Percentiles rank a stretch among this genome's conserved stretches.
These are phyloP conservation scores for Monilinia aucupariae DNA, from an alignment of 2,329 filamentous ascomycete species.

Conservation along the genomic window DNA sequence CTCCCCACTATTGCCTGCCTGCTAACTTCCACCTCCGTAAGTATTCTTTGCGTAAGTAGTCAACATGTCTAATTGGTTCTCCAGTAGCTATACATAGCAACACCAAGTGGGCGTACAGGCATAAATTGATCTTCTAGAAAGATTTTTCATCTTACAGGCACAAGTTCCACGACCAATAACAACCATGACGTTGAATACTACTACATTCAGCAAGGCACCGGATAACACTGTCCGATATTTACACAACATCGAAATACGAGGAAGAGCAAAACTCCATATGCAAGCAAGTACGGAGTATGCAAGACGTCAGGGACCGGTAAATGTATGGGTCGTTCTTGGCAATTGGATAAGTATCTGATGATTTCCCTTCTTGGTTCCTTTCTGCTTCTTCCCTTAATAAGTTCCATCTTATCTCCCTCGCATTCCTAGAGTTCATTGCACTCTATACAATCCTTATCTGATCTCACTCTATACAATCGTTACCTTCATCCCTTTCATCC, in stretches of 20 bases:
- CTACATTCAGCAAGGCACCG: not conserved
- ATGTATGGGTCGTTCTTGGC: constrained; percentile 3
- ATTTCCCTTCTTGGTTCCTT: not conserved
- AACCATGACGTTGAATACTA: constrained; percentile 6
- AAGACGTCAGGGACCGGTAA: not conserved
- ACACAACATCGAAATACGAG: constrained; percentile 6
- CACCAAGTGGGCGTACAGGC: not conserved
- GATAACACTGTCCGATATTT: not conserved
- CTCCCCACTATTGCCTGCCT: not conserved
- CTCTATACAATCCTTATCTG: constrained; percentile 10
- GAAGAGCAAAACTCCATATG: not conserved
- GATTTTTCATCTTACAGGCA: not conserved
- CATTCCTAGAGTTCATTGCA: not conserved
- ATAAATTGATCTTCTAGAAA: constrained; percentile 10
- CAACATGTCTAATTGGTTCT: not conserved
- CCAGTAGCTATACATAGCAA: not conserved
- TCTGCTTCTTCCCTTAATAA: not conserved
- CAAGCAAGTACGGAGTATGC: constrained; percentile 5
- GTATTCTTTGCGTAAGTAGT: no score
- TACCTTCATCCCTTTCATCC: not conserved
- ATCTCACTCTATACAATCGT: constrained; percentile 6
- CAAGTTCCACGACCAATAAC: not conserved
- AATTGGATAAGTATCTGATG: constrained; percentile 10
- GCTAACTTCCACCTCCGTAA: no score
- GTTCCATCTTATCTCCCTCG: not conserved